Percentiles rank a stretch among this genome's conserved stretches.
phyloP scores from a whole-genome alignment of 2,329 filamentous ascomycete species.

The Sporothrix humicola region DNA sequence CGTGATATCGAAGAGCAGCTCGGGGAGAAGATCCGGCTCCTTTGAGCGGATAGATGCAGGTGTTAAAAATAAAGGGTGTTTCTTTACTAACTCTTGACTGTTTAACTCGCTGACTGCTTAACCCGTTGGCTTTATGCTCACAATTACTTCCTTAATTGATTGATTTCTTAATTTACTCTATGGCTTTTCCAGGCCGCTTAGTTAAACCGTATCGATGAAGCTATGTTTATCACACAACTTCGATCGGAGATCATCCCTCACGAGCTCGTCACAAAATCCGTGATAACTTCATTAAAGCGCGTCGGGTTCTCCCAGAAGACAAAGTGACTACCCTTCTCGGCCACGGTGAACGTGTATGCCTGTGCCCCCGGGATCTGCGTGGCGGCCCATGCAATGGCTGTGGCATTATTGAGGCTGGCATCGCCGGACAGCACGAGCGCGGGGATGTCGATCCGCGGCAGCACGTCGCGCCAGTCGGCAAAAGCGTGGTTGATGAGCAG shows the following conservation, averaged over 20 bases:
- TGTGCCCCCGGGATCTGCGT: background rate
- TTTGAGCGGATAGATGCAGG: too few species aligned
- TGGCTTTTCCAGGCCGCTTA: too few species aligned
- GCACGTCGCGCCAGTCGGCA: background rate
- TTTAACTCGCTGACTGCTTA: too few species aligned
- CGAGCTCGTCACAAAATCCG: background rate
- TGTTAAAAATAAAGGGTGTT: too few species aligned
- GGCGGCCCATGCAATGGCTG: background rate
- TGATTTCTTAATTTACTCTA: too few species aligned
- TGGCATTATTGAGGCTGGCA: background rate
- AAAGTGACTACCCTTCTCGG: constrained; percentile 7
- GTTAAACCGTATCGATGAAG: too few species aligned
- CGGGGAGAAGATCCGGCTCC: too few species aligned
- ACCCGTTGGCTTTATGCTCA: too few species aligned
- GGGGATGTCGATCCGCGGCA: constrained; percentile 1
- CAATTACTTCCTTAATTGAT: too few species aligned
- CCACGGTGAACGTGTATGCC: background rate
- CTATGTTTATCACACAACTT: background rate
- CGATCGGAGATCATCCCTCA: background rate
- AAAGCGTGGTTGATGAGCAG: constrained; percentile 11
- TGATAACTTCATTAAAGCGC: background rate
- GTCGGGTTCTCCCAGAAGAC: background rate
- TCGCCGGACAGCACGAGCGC: constrained; percentile 4
- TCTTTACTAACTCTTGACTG: too few species aligned
- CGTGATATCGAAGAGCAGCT: too few species aligned